These are phyloP conservation scores for Aphanomyces astaci DNA, from an alignment of 352 stramenopile genomes.

Conservation along the genomic window DNA sequence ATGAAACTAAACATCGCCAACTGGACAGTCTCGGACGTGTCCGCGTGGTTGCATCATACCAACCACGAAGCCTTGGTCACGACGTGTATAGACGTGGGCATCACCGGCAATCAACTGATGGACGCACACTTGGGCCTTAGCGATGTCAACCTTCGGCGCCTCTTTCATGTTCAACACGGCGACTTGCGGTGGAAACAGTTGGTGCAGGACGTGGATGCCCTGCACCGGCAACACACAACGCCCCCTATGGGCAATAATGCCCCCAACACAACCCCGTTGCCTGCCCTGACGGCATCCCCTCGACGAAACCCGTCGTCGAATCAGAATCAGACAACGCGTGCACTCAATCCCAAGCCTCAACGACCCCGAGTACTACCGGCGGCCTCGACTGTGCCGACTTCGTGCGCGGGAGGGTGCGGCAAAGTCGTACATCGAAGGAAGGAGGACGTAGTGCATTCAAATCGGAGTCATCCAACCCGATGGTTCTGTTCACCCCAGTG, in stretches of 20 bases:
- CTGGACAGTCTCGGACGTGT: slow-evolving; percentile 2
- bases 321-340: not conserved
- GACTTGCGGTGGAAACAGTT: slow-evolving; percentile 15
- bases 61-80: not conserved
- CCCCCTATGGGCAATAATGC: too few relatives aligned
- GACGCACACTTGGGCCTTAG: slow-evolving; percentile 16
- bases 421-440: not conserved
- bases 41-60: slow-evolving; percentile 13
- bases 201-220: slow-evolving; percentile 7
- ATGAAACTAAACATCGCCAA: not conserved
- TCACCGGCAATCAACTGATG: slow-evolving; percentile 1
- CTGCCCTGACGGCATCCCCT: not conserved
- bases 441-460: not conserved
- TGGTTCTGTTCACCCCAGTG: not conserved
- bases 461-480: too few relatives aligned
- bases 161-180: not conserved
- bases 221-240: not conserved
- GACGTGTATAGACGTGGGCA: not conserved
- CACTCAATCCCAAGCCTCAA: not conserved
- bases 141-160: slow-evolving; percentile 12
- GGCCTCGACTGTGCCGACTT: not conserved
- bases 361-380: not conserved
- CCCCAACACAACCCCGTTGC: not conserved
- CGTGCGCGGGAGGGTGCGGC: not conserved
- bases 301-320: not conserved